phyloP scores from a whole-genome alignment of 2,329 filamentous ascomycete species.

The Cercospora canescens region DNA sequence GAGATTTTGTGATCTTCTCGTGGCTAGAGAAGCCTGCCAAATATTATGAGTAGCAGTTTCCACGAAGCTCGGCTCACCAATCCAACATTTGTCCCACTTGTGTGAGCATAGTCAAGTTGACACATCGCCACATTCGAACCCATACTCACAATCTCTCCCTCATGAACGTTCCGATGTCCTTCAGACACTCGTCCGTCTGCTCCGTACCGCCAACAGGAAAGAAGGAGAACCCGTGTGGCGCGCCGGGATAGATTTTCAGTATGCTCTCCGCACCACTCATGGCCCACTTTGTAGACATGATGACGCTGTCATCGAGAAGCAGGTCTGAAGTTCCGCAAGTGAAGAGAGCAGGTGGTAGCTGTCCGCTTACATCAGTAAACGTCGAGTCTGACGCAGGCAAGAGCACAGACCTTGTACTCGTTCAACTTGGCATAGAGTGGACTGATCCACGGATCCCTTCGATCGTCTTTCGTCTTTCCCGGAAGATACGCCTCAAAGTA shows the following conservation, averaged over 20 bases:
- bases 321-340: conserved; percentile 57
- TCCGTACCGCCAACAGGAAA: conserved; percentile 40
- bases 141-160: conserved; percentile 27
- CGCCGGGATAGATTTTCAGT: conserved; percentile 51
- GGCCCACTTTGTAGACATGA: conserved; percentile 58
- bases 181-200: conserved; percentile 40
- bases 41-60: too few relatives aligned
- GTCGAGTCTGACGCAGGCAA: neutral
- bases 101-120: too few relatives aligned
- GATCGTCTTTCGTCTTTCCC: conserved; percentile 41
- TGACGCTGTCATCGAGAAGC: conserved; percentile 53
- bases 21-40: too few relatives aligned
- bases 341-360: conserved; percentile 56
- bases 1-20: neutral
- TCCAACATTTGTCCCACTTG: too few relatives aligned
- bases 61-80: too few relatives aligned
- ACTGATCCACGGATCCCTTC: conserved; percentile 48
- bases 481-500: conserved; percentile 52
- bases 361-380: conserved; percentile 7
- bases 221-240: conserved; percentile 54
- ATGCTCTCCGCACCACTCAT: conserved; percentile 53
- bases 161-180: conserved; percentile 44
- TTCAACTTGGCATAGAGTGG: conserved; percentile 53
- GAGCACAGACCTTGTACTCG: conserved; percentile 22
- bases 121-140: too few relatives aligned